A percentile compares a stretch with the other conserved stretches of the same genome.
phyloP scores from a whole-genome alignment of 2,329 filamentous ascomycete species.

The Trichoderma harzianum region DNA sequence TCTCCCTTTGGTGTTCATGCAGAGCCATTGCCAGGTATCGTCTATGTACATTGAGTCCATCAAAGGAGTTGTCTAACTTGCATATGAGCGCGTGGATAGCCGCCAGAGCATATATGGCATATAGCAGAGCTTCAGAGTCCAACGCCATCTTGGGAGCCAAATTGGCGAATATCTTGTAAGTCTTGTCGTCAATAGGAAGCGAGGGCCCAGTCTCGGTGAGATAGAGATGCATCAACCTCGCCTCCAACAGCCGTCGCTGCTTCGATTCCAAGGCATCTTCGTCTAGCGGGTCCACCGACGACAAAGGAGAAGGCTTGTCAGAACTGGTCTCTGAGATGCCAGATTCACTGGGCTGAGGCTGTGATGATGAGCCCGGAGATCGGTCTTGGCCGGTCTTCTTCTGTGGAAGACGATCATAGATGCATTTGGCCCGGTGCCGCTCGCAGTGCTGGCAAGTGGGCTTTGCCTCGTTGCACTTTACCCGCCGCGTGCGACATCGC shows the following conservation, averaged over 20 bases:
- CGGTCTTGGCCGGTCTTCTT: background rate
- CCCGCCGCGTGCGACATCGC: conserved; percentile 21
- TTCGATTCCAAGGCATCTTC: conserved; percentile 20
- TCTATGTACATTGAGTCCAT: conserved; percentile 18
- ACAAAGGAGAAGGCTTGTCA: background rate
- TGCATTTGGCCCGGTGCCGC: conserved; percentile 18
- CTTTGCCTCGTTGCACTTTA: conserved; percentile 23
- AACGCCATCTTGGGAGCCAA: conserved; percentile 18
- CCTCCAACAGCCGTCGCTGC: conserved; percentile 21
- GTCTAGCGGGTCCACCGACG: background rate
- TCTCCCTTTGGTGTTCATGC: conserved; percentile 20
- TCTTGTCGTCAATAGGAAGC: conserved; percentile 21
- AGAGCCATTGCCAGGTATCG: conserved; percentile 22
- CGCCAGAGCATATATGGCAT: conserved; percentile 21
- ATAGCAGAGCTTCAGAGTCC: conserved; percentile 22
- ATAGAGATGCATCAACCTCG: conserved; percentile 23
- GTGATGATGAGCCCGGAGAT: conserved; percentile 8
- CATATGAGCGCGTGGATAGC: conserved; percentile 21
- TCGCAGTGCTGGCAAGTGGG: conserved; percentile 22
- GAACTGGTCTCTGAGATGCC: background rate
- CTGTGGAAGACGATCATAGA: conserved; percentile 22
- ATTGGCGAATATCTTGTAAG: conserved; percentile 14
- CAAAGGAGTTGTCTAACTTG: conserved; percentile 14
- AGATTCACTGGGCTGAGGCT: background rate
- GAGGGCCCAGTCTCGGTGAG: conserved; percentile 19